phyloP scores from a whole-genome alignment of 768 basidiomycete species.

The Mycena indigotica region DNA sequence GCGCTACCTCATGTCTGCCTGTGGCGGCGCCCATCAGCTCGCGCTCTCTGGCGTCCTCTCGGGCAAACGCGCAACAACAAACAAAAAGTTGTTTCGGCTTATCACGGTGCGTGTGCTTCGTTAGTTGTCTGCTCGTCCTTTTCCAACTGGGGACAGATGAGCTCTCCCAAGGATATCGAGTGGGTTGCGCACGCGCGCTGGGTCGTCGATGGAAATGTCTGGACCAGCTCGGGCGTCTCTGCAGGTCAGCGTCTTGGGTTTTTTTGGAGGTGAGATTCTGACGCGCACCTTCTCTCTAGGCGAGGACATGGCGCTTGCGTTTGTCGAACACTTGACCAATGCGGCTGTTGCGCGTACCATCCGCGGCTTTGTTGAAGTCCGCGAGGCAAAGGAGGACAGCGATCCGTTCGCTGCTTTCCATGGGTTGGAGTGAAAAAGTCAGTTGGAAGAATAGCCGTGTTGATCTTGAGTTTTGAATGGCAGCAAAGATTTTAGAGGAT shows the following conservation, averaged over 20 bases:
- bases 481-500: no score
- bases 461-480: no score
- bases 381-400: conserved; percentile 21
- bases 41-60: conserved; percentile 34
- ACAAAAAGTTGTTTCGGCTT: conserved; percentile 32
- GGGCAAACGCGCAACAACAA: conserved; percentile 40
- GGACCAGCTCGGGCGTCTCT: conserved; percentile 39
- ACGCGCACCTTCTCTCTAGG: no score
- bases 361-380: conserved; percentile 24
- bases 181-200: conserved; percentile 40
- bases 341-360: conserved; percentile 20
- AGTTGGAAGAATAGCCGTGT: no score
- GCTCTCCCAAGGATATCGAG: conserved; percentile 26
- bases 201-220: conserved; percentile 36
- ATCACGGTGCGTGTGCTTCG: conserved; percentile 6
- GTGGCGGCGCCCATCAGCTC: conserved; percentile 34
- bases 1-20: conserved; percentile 37
- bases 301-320: conserved; percentile 22
- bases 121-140: background rate
- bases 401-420: conserved; percentile 31
- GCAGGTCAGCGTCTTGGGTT: conserved; percentile 29
- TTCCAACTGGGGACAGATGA: conserved; percentile 17
- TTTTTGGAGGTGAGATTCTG: background rate
- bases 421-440: conserved; percentile 25
- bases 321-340: conserved; percentile 32